Percentiles rank a stretch among this genome's conserved stretches.
These are phyloP conservation scores for Microsporum canis DNA, from an alignment of 2,329 filamentous ascomycete species.

Conservation along the genomic window DNA sequence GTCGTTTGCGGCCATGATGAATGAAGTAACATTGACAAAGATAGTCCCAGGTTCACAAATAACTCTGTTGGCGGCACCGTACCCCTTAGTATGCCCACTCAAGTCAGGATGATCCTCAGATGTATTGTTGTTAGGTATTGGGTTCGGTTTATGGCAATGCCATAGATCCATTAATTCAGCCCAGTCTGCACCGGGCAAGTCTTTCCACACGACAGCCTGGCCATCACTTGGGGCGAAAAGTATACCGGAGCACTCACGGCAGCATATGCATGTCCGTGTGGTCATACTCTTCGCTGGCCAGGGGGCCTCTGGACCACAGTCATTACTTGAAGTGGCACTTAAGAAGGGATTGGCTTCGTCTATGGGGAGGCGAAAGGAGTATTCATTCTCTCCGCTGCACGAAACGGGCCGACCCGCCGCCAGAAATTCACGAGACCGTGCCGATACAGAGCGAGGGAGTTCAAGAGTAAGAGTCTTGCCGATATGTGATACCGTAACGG, in stretches of 20 bases:
- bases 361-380: slow-evolving; percentile 45
- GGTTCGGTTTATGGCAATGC: slow-evolving; percentile 89
- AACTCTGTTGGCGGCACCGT: slow-evolving; percentile 69
- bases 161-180: slow-evolving; percentile 99
- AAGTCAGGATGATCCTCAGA: slow-evolving; percentile 31
- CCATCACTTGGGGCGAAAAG: slow-evolving; percentile 19
- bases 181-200: slow-evolving; percentile 93
- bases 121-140: slow-evolving; percentile 14
- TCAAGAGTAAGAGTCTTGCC: slow-evolving; percentile 33
- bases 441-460: slow-evolving; percentile 34
- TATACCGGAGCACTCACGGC: slow-evolving; percentile 26
- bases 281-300: slow-evolving; percentile 32
- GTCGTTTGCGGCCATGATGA: slow-evolving; percentile 59
- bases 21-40: slow-evolving; percentile 68
- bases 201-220: slow-evolving; percentile 59
- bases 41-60: slow-evolving; percentile 54
- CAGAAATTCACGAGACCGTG: slow-evolving; percentile 18
- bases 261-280: slow-evolving; percentile 24
- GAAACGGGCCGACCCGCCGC: not conserved
- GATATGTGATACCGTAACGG: slow-evolving; percentile 24
- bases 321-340: slow-evolving; percentile 7
- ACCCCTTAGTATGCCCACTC: slow-evolving; percentile 54
- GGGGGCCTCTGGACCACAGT: slow-evolving; percentile 25
- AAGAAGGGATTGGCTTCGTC: slow-evolving; percentile 24
- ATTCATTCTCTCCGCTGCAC: slow-evolving; percentile 29